Evolutionary conservation across 2,329 filamentous ascomycete species (phyloP).

Genomic region (Madurella fahalii): DNA sequence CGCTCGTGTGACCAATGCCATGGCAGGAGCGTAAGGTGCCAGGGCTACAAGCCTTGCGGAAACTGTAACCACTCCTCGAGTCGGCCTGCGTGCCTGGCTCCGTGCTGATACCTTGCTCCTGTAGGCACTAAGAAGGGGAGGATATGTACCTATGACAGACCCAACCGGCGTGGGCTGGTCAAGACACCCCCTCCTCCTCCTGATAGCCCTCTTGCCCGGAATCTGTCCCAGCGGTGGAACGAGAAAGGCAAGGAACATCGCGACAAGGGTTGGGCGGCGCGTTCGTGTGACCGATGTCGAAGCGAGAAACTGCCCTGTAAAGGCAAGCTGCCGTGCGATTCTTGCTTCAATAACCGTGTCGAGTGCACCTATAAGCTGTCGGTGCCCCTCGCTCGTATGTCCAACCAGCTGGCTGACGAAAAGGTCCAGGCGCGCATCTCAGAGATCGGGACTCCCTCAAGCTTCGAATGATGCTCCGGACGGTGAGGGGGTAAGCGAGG

Average conservation of each 20-base stretch:
- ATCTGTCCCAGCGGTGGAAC: conserved; percentile 3
- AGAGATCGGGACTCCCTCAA: background rate
- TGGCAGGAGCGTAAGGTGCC: conserved; percentile 7
- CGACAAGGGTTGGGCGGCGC: conserved; percentile 7
- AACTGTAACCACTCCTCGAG: conserved; percentile 10
- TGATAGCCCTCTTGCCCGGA: conserved; percentile 6
- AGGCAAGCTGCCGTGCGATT: conserved; percentile 16
- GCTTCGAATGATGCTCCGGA: too few species aligned
- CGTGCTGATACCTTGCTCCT: background rate
- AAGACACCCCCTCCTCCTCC: conserved; percentile 18
- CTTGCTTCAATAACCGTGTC: conserved; percentile 15
- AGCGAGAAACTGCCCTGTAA: conserved; percentile 5
- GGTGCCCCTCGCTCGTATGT: background rate
- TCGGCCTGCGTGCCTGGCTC: background rate
- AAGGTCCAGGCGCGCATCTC: background rate
- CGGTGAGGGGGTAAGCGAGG: background rate
- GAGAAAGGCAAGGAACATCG: conserved; percentile 6
- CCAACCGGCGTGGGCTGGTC: conserved; percentile 10
- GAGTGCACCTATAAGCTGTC: conserved; percentile 17
- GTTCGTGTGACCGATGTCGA: conserved; percentile 16
- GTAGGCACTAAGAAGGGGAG: conserved; percentile 12
- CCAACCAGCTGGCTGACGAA: background rate
- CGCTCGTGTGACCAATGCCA: conserved; percentile 22
- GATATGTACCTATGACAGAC: conserved; percentile 18
- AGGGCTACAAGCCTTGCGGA: conserved; percentile 19